Conservation (phyloP, 345 rosid genomes). For the Cardiospermum halicacabum region DNA sequence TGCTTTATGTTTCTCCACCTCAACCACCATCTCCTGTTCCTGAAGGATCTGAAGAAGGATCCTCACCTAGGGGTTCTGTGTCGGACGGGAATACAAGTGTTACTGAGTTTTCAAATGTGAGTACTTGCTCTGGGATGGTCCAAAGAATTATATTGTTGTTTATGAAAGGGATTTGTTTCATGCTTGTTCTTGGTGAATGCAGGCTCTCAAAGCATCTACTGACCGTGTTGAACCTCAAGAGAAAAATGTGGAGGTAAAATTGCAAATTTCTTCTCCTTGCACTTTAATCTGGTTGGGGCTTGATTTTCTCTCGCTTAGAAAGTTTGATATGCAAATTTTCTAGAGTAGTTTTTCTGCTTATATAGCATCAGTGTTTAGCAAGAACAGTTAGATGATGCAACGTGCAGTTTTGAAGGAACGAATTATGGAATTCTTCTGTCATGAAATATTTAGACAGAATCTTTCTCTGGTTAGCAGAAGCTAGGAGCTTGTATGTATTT, state of each 20-base stretch:
- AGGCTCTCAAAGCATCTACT: conserved; percentile 41
- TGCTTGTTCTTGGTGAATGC: conserved; percentile 20
- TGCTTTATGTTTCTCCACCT: conserved; percentile 66
- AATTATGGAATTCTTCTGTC: background rate
- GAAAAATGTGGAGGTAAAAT: conserved; percentile 45
- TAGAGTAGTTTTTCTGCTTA: background rate
- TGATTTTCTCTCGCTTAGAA: background rate
- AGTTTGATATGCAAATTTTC: background rate
- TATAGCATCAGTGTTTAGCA: background rate
- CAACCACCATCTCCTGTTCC: conserved; percentile 75
- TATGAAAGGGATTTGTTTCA: conserved; percentile 3
- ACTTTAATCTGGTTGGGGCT: conserved; percentile 7
- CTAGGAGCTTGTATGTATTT: background rate
- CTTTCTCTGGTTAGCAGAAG: background rate
- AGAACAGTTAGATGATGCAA: background rate
- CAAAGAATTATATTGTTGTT: background rate
- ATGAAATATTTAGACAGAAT: background rate
- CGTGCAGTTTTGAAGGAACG: background rate
- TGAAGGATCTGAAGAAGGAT: conserved; percentile 76
- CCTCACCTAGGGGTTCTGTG: conserved; percentile 66
- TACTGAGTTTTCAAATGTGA: conserved; percentile 45
- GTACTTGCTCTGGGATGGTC: conserved; percentile 14
- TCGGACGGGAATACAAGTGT: conserved; percentile 53
- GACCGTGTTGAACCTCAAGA: conserved; percentile 48
- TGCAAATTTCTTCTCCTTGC: conserved; percentile 7